These are phyloP conservation scores for Plasmodium gonderi DNA, from an alignment of 169 alveolate genomes.

Conservation along the genomic window DNA sequence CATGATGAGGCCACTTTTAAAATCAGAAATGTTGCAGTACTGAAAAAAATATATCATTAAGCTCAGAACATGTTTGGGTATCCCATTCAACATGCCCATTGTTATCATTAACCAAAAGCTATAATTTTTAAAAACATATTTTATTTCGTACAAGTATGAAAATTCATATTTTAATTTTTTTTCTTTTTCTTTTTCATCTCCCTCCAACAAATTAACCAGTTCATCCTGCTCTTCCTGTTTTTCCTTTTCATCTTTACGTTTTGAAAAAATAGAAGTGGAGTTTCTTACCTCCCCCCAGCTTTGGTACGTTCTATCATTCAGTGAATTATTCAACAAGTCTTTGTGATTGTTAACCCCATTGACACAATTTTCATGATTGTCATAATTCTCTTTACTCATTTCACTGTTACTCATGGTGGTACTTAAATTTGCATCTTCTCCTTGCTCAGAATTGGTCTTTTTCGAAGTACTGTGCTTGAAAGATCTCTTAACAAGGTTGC, in stretches of 20 bases:
- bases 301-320: background rate
- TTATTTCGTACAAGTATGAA: slow-evolving; percentile 65
- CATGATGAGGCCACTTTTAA: slow-evolving; percentile 75
- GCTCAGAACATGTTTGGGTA: slow-evolving; percentile 78
- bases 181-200: slow-evolving; percentile 8
- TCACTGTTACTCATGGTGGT: background rate
- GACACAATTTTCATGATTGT: background rate
- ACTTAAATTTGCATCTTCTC: background rate
- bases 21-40: slow-evolving; percentile 80
- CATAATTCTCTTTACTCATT: background rate
- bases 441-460: background rate
- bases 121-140: slow-evolving; percentile 76
- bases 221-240: slow-evolving; percentile 8
- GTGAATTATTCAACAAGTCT: background rate
- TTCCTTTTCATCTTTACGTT: slow-evolving; percentile 5
- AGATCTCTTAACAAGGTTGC: slow-evolving; percentile 10
- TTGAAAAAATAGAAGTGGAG: slow-evolving; percentile 21
- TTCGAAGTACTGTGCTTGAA: background rate
- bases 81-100: slow-evolving; percentile 80
- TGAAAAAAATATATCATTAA: slow-evolving; percentile 81
- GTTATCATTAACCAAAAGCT: slow-evolving; percentile 80
- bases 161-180: slow-evolving; percentile 42
- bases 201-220: slow-evolving; percentile 2
- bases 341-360: background rate
- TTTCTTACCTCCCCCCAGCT: background rate